Evolutionary conservation across 139 green algal genomes (phyloP).

Genomic region (Astrephomene gubernaculifera): DNA sequence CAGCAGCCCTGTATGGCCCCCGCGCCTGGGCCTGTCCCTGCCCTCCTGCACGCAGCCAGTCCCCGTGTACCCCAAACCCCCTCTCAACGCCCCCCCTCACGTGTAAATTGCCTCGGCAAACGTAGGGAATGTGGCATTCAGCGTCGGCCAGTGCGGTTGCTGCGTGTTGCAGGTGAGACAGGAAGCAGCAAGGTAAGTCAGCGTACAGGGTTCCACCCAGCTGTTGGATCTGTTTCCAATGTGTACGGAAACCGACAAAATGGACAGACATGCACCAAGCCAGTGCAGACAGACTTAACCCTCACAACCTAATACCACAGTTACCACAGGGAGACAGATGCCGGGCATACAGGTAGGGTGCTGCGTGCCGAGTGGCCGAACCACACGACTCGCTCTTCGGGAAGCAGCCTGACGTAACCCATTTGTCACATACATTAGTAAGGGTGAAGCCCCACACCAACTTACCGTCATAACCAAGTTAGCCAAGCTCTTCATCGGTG

Average conservation of each 20-base stretch:
- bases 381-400: neutral
- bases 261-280: neutral
- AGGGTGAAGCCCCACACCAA: neutral
- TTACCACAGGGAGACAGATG: neutral
- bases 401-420: too few species aligned
- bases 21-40: neutral
- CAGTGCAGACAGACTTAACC: neutral
- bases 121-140: neutral
- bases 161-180: neutral
- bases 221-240: too few species aligned
- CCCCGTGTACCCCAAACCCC: too few species aligned
- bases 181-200: neutral
- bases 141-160: constrained; percentile 27
- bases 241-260: neutral
- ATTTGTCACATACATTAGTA: neutral
- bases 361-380: neutral
- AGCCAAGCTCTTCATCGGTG: constrained; percentile 20
- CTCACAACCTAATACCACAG: neutral
- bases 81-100: neutral
- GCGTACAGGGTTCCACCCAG: too few species aligned
- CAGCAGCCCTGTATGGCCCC: too few species aligned
- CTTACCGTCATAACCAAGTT: neutral
- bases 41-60: neutral
- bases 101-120: constrained; percentile 10
- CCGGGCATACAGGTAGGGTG: neutral